Evolutionary conservation across 139 green algal species (phyloP), one percentile per base, ranked within the genome.

Genomic region (Coelastrella sp.): DNA sequence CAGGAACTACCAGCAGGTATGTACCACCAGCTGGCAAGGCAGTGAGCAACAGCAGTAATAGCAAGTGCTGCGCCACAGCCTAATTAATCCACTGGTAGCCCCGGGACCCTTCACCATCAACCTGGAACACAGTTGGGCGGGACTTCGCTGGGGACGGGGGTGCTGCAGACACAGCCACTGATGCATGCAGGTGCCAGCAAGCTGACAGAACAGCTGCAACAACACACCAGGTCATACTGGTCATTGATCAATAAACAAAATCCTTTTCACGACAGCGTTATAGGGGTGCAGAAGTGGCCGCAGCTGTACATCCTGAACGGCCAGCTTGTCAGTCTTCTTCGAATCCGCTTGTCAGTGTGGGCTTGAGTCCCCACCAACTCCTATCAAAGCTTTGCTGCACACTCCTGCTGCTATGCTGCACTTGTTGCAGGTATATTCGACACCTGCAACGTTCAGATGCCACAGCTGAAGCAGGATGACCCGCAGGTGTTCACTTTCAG

Each of bases 401-500:
- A 23, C 0, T 65, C 2, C 16, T 13, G 13, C 5, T 64, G 11
- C 1, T 23, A 22, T 32, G 54, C 54, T 64, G 4, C 58, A 71
- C 11, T 71, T 1, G 10, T 11, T 22, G 23, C 81, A 87, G 81
- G 81, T 32, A 11, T 87, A 20, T 68, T 87, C n/a, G 61, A 75
- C 5, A 66, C 10, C 23, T 87, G 81, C 81, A 16, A 5, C 0
- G 23, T 87, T 13, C 3, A 7, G 0, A 60, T 87, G 61, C 7
- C 61, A 13, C 8, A 5, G 3, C 8, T 87, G 64, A 23, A 10
- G 4, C 81, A 73, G 7, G 23, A 47, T 22, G 61, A 87, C 23
- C 81, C 81, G 4, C 81, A 87, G 81, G 13, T 87, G 7, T 87
- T 87, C 64, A 77, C 17, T 17, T 87, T 87, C 61, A 77, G 5